Conservation (phyloP, 164 flowering plant genomes). For the Protea cynaroides region DNA sequence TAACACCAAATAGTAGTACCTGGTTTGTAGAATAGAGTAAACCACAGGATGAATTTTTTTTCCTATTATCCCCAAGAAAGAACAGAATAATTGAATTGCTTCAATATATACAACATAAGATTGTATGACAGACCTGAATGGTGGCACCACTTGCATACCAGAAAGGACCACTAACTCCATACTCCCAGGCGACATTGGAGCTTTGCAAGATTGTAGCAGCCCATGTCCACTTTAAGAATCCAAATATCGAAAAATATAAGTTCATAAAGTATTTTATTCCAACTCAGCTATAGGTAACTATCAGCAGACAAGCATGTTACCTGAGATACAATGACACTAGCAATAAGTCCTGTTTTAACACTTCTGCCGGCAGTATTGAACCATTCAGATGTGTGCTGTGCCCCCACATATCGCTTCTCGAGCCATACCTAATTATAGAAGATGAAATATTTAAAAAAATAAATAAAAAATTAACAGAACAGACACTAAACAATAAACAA, state of each 20-base stretch:
- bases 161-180: slow-evolving; percentile 94
- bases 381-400: slow-evolving; percentile 93
- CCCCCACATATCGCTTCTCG: slow-evolving; percentile 84
- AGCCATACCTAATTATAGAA: slow-evolving; percentile 67
- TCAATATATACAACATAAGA: not conserved
- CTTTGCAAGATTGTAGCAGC: slow-evolving; percentile 98
- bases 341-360: slow-evolving; percentile 94
- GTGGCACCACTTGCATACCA: slow-evolving; percentile 99
- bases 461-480: too few species aligned
- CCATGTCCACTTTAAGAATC: slow-evolving; percentile 79
- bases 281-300: not conserved
- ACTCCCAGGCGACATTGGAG: slow-evolving; percentile 95
- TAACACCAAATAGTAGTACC: slow-evolving; percentile 91
- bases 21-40: slow-evolving; percentile 12
- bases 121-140: slow-evolving; percentile 50
- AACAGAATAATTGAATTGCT: too few species aligned
- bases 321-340: slow-evolving; percentile 96
- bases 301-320: slow-evolving; percentile 21
- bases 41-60: not conserved
- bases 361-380: slow-evolving; percentile 94
- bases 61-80: not conserved
- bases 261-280: not conserved
- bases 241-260: not conserved
- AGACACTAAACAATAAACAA: not conserved
- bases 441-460: too few species aligned